Base-by-base conservation (phyloP, 495 filamentous ascomycete genomes). In the Penicillium soppii region DNA sequence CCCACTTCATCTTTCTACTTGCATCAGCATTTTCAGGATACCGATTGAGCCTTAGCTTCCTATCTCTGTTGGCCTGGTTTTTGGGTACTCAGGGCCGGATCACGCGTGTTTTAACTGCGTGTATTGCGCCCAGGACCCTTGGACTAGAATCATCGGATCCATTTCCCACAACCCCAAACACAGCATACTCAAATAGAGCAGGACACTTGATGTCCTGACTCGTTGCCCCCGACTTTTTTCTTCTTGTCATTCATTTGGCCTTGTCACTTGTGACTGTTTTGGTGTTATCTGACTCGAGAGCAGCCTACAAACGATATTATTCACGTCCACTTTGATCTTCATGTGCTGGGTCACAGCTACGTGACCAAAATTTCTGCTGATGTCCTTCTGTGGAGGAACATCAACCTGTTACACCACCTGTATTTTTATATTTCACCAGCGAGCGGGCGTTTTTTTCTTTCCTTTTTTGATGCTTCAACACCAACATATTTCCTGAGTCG, bases 221-320 rank as follows among this genome's bases (percentile, higher is more conserved):
- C 26, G 2, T 22, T 37, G 15, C 48, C 45, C 33, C 19, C 9
- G 9, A 37, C 35, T 26, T 15, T 35, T 52, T 9, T 2, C 13
- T 53, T 49, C 25, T 40, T 32, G 43, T 32, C 45, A 22, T 37
- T 45, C 20, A 15, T 12, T 36, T 47, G 30, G 7, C 30, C n/a
- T 4, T 43, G 29, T 42, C 30, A 26, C 16, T 27, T 50, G 43
- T 53, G 53, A 30, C 47, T 47, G 45, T 47, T 50, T 52, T 35
- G 48, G 43, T 27, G 38, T 57, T 47, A 27, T 39, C 15, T 22
- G 38, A 53, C 29, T 45, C 9, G 29, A 39, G 43, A 53, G 26
- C 61, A 57, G 42, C 45, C 44, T 46, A 61, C 52, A 54, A 57
- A 58, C 43, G 53, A 63, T 54, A 58, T 57, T 45, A 22, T 40